Evolutionary conservation across 768 basidiomycete genomes (phyloP).

Genomic region (Serendipita sp.): DNA sequence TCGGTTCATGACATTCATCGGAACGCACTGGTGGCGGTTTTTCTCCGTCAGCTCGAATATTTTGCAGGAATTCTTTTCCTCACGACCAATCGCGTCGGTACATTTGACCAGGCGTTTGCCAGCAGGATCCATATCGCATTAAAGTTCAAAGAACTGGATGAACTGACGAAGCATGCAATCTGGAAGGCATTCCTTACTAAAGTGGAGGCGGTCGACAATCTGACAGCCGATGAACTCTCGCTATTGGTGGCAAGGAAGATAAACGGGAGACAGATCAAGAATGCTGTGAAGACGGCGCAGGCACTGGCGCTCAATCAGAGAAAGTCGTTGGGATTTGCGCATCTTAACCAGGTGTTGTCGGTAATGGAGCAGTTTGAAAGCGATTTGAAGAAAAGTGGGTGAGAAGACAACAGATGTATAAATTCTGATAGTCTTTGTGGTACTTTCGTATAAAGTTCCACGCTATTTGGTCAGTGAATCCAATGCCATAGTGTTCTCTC

Average conservation of each 20-base stretch:
- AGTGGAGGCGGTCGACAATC: conserved; percentile 21
- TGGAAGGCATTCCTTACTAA: conserved; percentile 46
- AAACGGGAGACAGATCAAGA: conserved; percentile 57
- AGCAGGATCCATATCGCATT: conserved; percentile 24
- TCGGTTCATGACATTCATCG: conserved; percentile 46
- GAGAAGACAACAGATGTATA: no score
- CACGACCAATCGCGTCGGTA: conserved; percentile 25
- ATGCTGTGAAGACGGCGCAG: conserved; percentile 47
- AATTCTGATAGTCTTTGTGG: no score
- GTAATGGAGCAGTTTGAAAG: conserved; percentile 38
- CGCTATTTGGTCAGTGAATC: no score
- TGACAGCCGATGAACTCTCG: conserved; percentile 28
- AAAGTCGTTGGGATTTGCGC: conserved; percentile 30
- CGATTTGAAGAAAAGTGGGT: conserved; percentile 2
- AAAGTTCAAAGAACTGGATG: conserved; percentile 42
- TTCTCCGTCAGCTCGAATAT: conserved; percentile 22
- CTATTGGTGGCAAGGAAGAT: conserved; percentile 34
- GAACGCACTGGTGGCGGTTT: conserved; percentile 60
- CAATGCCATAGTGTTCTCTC: no score
- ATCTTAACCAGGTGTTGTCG: conserved; percentile 42
- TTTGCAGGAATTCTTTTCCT: conserved; percentile 26
- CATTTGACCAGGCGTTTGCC: conserved; percentile 24
- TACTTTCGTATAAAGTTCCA: no score
- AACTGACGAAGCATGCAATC: conserved; percentile 38
- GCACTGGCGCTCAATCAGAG: conserved; percentile 36